A percentile compares a stretch with the other conserved stretches of the same genome.
phyloP scores from a whole-genome alignment of 2,329 filamentous ascomycete genomes.

The Talaromyces islandicus region DNA sequence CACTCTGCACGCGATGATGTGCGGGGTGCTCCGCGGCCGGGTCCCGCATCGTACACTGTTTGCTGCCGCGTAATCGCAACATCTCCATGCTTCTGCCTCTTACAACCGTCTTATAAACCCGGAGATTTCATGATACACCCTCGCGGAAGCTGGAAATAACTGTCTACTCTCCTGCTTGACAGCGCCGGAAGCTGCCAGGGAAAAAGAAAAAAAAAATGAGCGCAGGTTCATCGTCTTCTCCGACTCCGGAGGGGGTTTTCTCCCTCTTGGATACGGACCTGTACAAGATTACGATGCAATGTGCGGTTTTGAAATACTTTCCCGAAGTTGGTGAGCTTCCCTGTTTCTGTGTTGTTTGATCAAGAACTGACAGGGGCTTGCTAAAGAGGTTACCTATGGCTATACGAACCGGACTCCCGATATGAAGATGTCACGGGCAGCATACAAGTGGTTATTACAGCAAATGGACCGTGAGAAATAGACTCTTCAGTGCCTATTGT shows the following conservation, averaged over 20 bases:
- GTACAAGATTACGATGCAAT: slow-evolving; percentile 99
- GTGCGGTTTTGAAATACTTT: slow-evolving; percentile 88
- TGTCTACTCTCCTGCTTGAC: not conserved
- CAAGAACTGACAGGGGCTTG: slow-evolving; percentile 5
- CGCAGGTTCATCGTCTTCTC: slow-evolving; percentile 18
- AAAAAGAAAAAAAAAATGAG: slow-evolving; percentile 17
- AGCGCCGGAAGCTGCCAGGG: not conserved
- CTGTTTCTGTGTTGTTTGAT: not conserved
- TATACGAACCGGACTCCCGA: slow-evolving; percentile 95
- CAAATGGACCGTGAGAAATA: slow-evolving; percentile 67
- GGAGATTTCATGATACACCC: not conserved
- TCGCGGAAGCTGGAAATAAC: not conserved
- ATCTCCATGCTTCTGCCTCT: not conserved
- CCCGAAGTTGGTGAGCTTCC: slow-evolving; percentile 52
- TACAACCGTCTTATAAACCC: not conserved
- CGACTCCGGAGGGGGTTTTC: slow-evolving; percentile 62
- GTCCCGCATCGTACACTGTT: not conserved
- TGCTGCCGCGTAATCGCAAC: not conserved
- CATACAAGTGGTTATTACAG: slow-evolving; percentile 75
- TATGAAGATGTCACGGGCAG: slow-evolving; percentile 79
- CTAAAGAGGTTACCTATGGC: slow-evolving; percentile 71
- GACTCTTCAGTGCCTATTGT: not conserved
- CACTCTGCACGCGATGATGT: not conserved
- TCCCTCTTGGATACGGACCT: slow-evolving; percentile 79
- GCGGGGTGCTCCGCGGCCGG: not conserved